A percentile compares a stretch with the other conserved stretches of the same genome.
These are phyloP conservation scores for Cardamine occulta DNA, from an alignment of 345 rosid genomes.

Conservation along the genomic window DNA sequence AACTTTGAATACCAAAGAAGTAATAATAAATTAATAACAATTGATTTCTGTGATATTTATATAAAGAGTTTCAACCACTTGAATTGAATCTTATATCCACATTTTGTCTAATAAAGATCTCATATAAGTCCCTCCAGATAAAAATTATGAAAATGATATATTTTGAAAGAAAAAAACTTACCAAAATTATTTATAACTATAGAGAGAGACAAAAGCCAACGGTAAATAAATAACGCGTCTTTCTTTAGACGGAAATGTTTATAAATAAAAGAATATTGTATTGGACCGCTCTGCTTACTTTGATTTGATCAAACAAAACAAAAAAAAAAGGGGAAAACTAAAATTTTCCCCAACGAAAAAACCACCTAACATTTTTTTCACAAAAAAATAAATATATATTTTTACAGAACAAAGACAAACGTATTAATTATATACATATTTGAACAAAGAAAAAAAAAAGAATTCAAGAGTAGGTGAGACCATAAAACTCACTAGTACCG, in stretches of 20 bases:
- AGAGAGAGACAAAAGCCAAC: not conserved
- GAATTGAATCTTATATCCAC: not conserved
- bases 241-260: constrained; percentile 15
- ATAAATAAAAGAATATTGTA: constrained; percentile 2
- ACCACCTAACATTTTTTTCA: constrained; percentile 18
- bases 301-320: constrained; percentile 19
- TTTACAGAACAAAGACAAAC: constrained; percentile 12
- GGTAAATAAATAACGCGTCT: constrained; percentile 32
- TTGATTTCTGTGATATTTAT: not conserved
- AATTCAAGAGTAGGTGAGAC: constrained; percentile 20
- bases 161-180: not conserved
- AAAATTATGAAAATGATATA: not conserved
- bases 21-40: not conserved
- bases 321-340: not conserved
- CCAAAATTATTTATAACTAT: not conserved
- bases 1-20: constrained; percentile 14
- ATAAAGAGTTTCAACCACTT: not conserved
- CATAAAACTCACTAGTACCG: constrained; percentile 34
- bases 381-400: not conserved
- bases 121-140: not conserved
- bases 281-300: constrained; percentile 23
- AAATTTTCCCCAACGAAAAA: constrained; percentile 12
- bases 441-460: not conserved
- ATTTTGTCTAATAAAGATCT: not conserved
- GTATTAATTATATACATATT: constrained; percentile 25